Evolutionary conservation across 2,329 filamentous ascomycete genomes (phyloP).

Genomic region (Iodosphaeria phyllophila): DNA sequence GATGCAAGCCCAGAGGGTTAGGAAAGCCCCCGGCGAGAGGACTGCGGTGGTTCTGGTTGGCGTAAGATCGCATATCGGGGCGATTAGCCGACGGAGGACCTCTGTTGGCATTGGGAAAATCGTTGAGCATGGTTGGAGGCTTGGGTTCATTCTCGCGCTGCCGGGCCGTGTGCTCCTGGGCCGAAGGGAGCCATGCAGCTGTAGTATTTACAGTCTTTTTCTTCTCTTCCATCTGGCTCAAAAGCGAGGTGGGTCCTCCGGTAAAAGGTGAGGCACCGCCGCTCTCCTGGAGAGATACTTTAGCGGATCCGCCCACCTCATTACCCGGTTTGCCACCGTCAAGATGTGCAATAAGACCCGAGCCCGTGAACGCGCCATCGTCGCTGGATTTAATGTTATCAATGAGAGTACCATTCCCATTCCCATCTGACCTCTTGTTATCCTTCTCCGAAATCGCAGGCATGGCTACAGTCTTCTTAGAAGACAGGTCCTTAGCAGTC

Average conservation of each 20-base stretch:
- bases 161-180: conserved; percentile 12
- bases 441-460: conserved; percentile 7
- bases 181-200: conserved; percentile 20
- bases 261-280: conserved; percentile 26
- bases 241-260: conserved; percentile 34
- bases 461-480: conserved; percentile 10
- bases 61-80: conserved; percentile 1
- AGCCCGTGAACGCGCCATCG: conserved; percentile 26
- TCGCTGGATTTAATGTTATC: conserved; percentile 10
- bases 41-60: background rate
- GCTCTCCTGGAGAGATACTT: conserved; percentile 8
- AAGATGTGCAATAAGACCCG: conserved; percentile 27
- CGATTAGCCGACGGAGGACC: background rate
- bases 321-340: conserved; percentile 11
- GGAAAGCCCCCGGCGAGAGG: background rate
- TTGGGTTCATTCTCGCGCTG: too few relatives aligned
- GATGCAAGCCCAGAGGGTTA: conserved; percentile 1
- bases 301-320: conserved; percentile 10
- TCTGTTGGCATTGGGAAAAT: background rate
- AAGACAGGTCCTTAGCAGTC: conserved; percentile 19
- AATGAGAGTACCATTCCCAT: conserved; percentile 8
- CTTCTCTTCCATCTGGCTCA: conserved; percentile 20
- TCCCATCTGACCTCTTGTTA: conserved; percentile 5
- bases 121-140: too few relatives aligned
- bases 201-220: conserved; percentile 4